Evolutionary conservation across 345 rosid species (phyloP).

Genomic region (Dimocarpus longan): DNA sequence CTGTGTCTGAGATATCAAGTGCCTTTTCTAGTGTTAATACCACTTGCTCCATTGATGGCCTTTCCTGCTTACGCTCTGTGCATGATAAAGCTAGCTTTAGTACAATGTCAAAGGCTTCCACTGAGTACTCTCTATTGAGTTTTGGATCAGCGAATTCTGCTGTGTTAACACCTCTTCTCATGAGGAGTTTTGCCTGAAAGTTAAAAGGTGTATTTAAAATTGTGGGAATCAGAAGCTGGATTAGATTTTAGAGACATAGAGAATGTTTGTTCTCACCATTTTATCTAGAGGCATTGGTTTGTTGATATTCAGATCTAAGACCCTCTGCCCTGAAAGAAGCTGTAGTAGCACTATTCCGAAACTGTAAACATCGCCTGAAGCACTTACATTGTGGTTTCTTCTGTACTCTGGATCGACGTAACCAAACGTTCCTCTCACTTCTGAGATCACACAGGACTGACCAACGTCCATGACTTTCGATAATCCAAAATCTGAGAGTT

Average conservation of each 20-base stretch:
- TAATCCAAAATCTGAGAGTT: slow-evolving; percentile 60
- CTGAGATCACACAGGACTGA: slow-evolving; percentile 60
- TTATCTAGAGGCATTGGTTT: slow-evolving; percentile 49
- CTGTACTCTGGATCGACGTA: slow-evolving; percentile 64
- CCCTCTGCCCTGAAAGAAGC: slow-evolving; percentile 59
- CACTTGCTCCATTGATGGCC: slow-evolving; percentile 67
- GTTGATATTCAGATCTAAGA: slow-evolving; percentile 40
- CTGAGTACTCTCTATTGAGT: slow-evolving; percentile 49
- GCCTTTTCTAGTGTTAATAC: slow-evolving; percentile 43
- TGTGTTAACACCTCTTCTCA: slow-evolving; percentile 40
- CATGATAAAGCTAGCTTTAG: slow-evolving; percentile 58
- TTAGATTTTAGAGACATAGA: not conserved
- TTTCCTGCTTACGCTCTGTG: slow-evolving; percentile 52
- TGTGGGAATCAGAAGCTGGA: not conserved
- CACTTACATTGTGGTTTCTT: slow-evolving; percentile 54
- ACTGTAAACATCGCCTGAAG: slow-evolving; percentile 60
- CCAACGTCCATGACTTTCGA: slow-evolving; percentile 64
- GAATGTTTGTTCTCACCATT: slow-evolving; percentile 35
- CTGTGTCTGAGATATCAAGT: slow-evolving; percentile 34
- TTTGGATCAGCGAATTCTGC: slow-evolving; percentile 54
- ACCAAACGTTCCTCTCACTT: slow-evolving; percentile 70
- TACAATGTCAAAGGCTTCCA: slow-evolving; percentile 46
- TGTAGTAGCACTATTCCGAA: slow-evolving; percentile 65
- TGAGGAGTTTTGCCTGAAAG: slow-evolving; percentile 47
- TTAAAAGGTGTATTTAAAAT: not conserved